Evolutionary conservation across 1,139 yeast genomes (phyloP).

Genomic region (Nakaseomyces bracarensis): DNA sequence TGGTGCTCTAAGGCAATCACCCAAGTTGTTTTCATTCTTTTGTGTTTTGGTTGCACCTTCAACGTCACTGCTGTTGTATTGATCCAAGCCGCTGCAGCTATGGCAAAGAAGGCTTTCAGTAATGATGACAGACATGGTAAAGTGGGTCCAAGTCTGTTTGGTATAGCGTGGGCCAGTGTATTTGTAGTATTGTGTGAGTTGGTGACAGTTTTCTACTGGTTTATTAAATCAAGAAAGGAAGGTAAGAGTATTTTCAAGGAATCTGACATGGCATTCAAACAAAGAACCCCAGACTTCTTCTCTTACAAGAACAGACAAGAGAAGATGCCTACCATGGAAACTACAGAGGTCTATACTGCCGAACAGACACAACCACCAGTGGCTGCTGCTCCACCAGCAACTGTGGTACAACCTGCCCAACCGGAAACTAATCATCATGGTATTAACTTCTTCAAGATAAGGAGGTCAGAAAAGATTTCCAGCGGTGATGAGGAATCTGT

Average conservation of each 20-base stretch:
- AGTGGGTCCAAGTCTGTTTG: constrained; percentile 52
- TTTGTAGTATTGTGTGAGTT: constrained; percentile 16
- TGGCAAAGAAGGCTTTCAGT: constrained; percentile 59
- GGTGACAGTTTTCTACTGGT: constrained; percentile 9
- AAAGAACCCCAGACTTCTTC: neutral
- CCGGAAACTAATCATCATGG: constrained; percentile 46
- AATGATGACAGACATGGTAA: constrained; percentile 38
- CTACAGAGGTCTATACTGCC: constrained; percentile 12
- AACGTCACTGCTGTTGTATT: constrained; percentile 52
- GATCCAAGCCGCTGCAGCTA: constrained; percentile 58
- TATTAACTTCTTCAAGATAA: constrained; percentile 69
- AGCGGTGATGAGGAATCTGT: constrained; percentile 55
- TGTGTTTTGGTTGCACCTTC: constrained; percentile 46
- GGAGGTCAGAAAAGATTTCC: constrained; percentile 28
- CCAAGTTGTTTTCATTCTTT: constrained; percentile 47
- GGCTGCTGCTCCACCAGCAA: constrained; percentile 15
- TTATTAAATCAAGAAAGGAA: constrained; percentile 16
- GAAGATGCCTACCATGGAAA: constrained; percentile 10
- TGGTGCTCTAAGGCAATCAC: constrained; percentile 41
- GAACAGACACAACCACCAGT: constrained; percentile 9
- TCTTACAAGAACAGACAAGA: constrained; percentile 10
- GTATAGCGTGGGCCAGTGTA: constrained; percentile 63
- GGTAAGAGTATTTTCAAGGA: constrained; percentile 6
- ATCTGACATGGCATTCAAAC: constrained; percentile 1
- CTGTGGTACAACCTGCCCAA: constrained; percentile 13